Evolutionary conservation across 345 rosid species (phyloP).

Genomic region (Lumnitzera littorea): DNA sequence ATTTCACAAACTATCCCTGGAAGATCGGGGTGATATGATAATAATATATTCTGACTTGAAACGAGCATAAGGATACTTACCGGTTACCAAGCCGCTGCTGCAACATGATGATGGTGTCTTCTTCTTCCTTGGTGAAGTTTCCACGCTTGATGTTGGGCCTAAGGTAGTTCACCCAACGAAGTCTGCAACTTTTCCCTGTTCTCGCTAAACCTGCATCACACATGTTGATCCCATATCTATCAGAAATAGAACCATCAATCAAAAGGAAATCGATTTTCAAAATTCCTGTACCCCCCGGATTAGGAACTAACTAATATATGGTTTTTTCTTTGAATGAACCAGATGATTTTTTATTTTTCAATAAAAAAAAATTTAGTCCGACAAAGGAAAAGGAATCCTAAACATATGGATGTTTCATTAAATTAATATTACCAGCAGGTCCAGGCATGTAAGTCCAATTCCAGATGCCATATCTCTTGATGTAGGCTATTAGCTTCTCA

Average conservation of each 20-base stretch:
- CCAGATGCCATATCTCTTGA: constrained; percentile 1
- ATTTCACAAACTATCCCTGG: background rate
- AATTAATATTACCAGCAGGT: background rate
- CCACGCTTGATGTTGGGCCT: constrained; percentile 16
- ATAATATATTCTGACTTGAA: background rate
- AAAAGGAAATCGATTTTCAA: background rate
- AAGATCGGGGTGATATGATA: background rate
- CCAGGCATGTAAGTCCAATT: constrained; percentile 5
- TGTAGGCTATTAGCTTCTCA: background rate
- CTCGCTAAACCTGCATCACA: constrained; percentile 9
- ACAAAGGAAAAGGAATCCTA: background rate
- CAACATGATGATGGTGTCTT: constrained; percentile 9
- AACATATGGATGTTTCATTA: background rate
- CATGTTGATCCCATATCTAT: background rate
- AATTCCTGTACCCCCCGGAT: no score
- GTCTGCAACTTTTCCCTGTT: constrained; percentile 20
- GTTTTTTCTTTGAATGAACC: no score
- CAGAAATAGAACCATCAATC: background rate
- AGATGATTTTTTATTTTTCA: background rate
- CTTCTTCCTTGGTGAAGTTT: constrained; percentile 15
- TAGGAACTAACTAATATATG: no score
- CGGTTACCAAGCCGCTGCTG: constrained; percentile 13
- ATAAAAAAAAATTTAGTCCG: background rate
- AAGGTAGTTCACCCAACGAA: constrained; percentile 22
- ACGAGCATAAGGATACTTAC: background rate